Conservation (phyloP, 306 rosid genomes). For the Malus domestica region ASM211411v1 NC_041802.1:6995501-6996000, state of each 20-base stretch:
- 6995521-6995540: constrained; percentile 73
- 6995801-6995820: constrained; percentile 86
- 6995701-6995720: constrained; percentile 17
- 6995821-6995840: constrained; percentile 71
- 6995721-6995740: constrained; percentile 42
- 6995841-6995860: constrained; percentile 69
- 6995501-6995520: constrained; percentile 64
- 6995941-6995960: background rate
- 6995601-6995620: constrained; percentile 32
- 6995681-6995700: constrained; percentile 32
- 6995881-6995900: constrained; percentile 74
- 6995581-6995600: constrained; percentile 35
- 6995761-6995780: constrained; percentile 67
- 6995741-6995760: constrained; percentile 57
- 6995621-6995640: constrained; percentile 22
- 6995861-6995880: constrained; percentile 68
- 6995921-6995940: constrained; percentile 21
- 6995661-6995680: constrained; percentile 30
- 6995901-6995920: constrained; percentile 47
- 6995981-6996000: background rate
- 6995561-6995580: constrained; percentile 49
- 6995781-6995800: constrained; percentile 66
- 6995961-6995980: background rate
- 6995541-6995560: constrained; percentile 63
- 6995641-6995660: constrained; percentile 24